Evolutionary conservation across 2,329 filamentous ascomycete genomes (phyloP), one percentile per base, ranked within the genome.

Genomic region (Diaporthe vaccinii): DNA sequence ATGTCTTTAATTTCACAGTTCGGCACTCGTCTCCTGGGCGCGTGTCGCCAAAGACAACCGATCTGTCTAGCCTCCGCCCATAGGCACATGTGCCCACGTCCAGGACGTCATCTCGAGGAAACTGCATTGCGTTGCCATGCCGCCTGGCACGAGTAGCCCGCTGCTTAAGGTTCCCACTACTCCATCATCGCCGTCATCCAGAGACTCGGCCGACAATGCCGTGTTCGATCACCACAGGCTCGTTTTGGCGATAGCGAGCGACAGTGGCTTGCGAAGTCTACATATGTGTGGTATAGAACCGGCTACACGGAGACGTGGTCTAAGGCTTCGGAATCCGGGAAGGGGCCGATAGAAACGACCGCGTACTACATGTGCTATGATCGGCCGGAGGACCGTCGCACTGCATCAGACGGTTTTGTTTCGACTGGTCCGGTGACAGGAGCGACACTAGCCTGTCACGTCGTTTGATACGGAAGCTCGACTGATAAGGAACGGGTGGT

Each of bases 381-480:
- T 68, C 58, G 72, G 61, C 58, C n/a, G 39, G 65, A n/a, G 28
- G 22, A 39, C 31, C 34, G 53, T 44, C 59, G 41, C 72, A 67
- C 12, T 55, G 62, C 53, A 69, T 59, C 57, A 69, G 74, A 75
- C 44, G 61, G 44, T 65, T 74, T 65, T 59, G 74, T 74, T 70
- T 74, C 71, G 57, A 51, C 39, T 55, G 57, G 25, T 51, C n/a
- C 58, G 65, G 46, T 69, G 65, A 55, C 65, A 69, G 65, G 65
- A 69, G 49, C 65, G n/a, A 41, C 46, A 69, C 65, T 69, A 41
- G 65, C 46, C 65, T 53, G 65, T 41, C 65, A 69, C 49, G 31
- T 53, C n/a, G 22, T 69, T 41, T 41, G 49, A 55, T 31, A 41
- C 57, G 49, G 34, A 28, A 28, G 28, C 46, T 55, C 65, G 31